These are phyloP conservation scores for Ormosia semicastrata DNA, from an alignment of 306 rosid genomes.

Conservation along the genomic window DNA sequence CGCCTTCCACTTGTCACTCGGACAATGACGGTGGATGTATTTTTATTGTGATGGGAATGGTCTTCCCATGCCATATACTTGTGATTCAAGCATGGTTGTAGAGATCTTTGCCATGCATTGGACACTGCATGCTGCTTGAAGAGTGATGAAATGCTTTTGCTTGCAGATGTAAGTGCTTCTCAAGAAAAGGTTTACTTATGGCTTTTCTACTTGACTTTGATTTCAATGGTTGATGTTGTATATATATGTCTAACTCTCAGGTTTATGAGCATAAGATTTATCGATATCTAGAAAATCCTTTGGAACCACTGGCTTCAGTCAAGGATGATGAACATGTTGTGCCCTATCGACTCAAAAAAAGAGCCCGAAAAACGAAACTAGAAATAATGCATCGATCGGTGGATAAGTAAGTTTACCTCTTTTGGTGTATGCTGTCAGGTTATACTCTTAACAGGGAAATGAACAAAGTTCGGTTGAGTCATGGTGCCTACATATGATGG, in stretches of 20 bases:
- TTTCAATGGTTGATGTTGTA: conserved; percentile 27
- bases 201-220: background rate
- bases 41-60: conserved; percentile 81
- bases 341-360: conserved; percentile 75
- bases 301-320: conserved; percentile 64
- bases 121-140: conserved; percentile 79
- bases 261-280: conserved; percentile 71
- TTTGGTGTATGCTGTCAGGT: conserved; percentile 2
- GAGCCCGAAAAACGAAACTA: conserved; percentile 54
- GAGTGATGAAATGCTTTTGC: conserved; percentile 85
- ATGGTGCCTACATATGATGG: background rate
- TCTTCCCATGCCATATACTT: conserved; percentile 91
- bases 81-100: conserved; percentile 73
- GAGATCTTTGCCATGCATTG: conserved; percentile 76
- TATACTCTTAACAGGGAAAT: conserved; percentile 5
- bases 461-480: conserved; percentile 12
- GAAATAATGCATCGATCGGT: conserved; percentile 72
- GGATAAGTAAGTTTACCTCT: conserved; percentile 69
- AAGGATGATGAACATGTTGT: conserved; percentile 93
- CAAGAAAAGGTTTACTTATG: background rate
- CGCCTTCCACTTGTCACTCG: conserved; percentile 90
- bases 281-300: conserved; percentile 71
- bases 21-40: conserved; percentile 74
- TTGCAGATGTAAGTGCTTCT: conserved; percentile 73
- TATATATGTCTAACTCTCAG: conserved; percentile 39